A percentile compares a stretch with the other conserved stretches of the same genome.
These are phyloP conservation scores for Aureobasidium sp. DNA, from an alignment of 2,329 filamentous ascomycete genomes.

Conservation along the genomic window DNA sequence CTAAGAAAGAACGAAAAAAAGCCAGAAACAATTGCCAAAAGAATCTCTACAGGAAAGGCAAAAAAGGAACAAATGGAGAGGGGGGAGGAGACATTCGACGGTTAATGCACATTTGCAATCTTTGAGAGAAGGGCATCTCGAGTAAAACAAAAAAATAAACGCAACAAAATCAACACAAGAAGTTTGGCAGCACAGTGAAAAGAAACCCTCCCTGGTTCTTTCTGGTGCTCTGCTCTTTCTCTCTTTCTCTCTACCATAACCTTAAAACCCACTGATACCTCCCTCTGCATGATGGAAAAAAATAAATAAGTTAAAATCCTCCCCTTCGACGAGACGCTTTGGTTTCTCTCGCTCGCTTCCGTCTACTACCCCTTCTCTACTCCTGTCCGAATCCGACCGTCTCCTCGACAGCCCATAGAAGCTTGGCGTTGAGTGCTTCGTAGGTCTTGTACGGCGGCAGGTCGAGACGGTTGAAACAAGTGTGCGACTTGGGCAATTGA, in stretches of 20 bases:
- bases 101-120: no score
- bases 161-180: not conserved
- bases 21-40: not conserved
- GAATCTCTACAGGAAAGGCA: no score
- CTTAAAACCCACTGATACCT: not conserved
- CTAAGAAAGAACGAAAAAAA: not conserved
- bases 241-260: not conserved
- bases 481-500: constrained; percentile 93
- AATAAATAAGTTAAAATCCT: not conserved
- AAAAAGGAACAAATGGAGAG: no score
- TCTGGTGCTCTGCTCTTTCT: not conserved
- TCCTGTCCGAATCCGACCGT: constrained; percentile 98
- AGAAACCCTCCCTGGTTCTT: not conserved
- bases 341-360: no score
- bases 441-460: constrained; percentile 85
- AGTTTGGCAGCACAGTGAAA: not conserved
- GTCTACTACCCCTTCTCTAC: constrained; percentile 40
- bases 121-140: no score
- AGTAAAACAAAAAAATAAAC: not conserved
- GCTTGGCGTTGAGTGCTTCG: constrained; percentile 76
- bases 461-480: constrained; percentile 97
- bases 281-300: not conserved
- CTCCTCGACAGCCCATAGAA: constrained; percentile 96
- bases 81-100: no score
- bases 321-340: not conserved